phyloP scores from a whole-genome alignment of 176 grass and related monocot genomes.

The Musa schizocarpa region DNA sequence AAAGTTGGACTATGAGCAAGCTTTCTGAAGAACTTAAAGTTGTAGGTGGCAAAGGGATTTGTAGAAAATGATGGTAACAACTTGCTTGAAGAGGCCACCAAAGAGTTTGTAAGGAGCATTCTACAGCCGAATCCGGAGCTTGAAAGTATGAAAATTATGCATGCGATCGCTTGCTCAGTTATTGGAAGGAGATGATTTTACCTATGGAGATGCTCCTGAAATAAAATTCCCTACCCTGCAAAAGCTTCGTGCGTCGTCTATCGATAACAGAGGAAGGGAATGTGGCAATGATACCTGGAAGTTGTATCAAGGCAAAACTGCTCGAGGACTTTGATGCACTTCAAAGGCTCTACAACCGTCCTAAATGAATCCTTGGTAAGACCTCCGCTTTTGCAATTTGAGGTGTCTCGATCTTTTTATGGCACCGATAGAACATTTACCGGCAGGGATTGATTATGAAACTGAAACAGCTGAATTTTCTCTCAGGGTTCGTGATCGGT shows the following conservation, averaged over 20 bases:
- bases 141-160: not conserved
- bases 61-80: not conserved
- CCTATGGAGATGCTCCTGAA: not conserved
- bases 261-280: not conserved
- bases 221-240: not conserved
- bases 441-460: not conserved
- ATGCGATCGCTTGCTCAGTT: not conserved
- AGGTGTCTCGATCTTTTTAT: not conserved
- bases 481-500: not conserved
- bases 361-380: not conserved
- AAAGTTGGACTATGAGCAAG: not conserved
- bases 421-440: not conserved
- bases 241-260: not conserved
- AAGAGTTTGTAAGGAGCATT: conserved; percentile 34
- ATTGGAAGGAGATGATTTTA: not conserved
- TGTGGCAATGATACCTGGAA: not conserved
- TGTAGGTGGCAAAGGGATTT: conserved; percentile 42
- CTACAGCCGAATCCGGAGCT: not conserved
- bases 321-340: too few relatives aligned
- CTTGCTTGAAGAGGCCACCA: not conserved
- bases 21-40: conserved; percentile 10
- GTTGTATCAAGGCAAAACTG: too few relatives aligned
- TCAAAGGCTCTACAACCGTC: not conserved
- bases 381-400: not conserved
- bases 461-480: not conserved